Evolutionary conservation across 2,329 filamentous ascomycete genomes (phyloP).

Genomic region (Ascochyta viciae-villosae): DNA sequence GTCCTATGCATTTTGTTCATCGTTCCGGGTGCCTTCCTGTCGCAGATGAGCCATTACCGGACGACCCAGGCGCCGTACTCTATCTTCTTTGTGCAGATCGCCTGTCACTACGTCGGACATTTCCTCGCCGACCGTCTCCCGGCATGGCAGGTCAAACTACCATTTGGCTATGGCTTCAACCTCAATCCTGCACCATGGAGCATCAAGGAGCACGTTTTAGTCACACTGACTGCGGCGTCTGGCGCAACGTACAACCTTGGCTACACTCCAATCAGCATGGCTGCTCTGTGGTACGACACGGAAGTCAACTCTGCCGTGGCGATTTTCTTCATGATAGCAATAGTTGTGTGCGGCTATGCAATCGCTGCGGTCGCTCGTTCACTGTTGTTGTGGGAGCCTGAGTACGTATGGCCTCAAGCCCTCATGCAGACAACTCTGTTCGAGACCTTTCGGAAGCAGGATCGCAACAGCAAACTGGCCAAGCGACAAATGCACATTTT

Average conservation of each 20-base stretch:
- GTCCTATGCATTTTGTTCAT: slow-evolving; percentile 63
- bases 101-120: slow-evolving; percentile 62
- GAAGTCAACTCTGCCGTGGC: slow-evolving; percentile 61
- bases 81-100: slow-evolving; percentile 68
- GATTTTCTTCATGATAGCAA: slow-evolving; percentile 67
- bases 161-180: slow-evolving; percentile 58
- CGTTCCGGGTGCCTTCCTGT: slow-evolving; percentile 64
- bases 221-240: slow-evolving; percentile 56
- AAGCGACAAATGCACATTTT: slow-evolving; percentile 65
- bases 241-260: slow-evolving; percentile 42
- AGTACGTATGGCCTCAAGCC: slow-evolving; percentile 61
- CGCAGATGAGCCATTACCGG: slow-evolving; percentile 63
- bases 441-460: slow-evolving; percentile 63
- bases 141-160: slow-evolving; percentile 55
- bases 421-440: slow-evolving; percentile 66
- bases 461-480: slow-evolving; percentile 59
- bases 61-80: slow-evolving; percentile 66
- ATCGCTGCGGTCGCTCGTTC: slow-evolving; percentile 66
- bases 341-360: slow-evolving; percentile 66
- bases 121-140: slow-evolving; percentile 62
- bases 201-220: slow-evolving; percentile 64
- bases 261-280: slow-evolving; percentile 61
- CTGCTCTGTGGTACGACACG: slow-evolving; percentile 64
- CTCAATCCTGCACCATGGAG: slow-evolving; percentile 65
- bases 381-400: slow-evolving; percentile 65